These are phyloP conservation scores for Sugiyamaella boreocaroliniensis DNA, from an alignment of 805 yeast species.

Conservation along the genomic window DNA sequence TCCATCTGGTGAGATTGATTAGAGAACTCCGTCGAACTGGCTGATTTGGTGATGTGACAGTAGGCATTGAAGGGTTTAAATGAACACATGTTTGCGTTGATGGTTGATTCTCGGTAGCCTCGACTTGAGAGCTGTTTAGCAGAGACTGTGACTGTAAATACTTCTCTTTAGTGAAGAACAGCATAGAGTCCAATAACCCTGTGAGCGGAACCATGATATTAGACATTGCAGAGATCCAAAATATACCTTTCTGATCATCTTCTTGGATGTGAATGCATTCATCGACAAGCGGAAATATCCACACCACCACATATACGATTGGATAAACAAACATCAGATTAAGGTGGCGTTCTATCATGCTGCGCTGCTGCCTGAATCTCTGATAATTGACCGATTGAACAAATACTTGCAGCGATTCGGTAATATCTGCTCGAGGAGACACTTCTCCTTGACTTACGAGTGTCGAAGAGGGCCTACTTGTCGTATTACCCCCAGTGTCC, in stretches of 20 bases:
- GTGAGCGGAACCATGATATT: slow-evolving; percentile 73
- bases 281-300: slow-evolving; percentile 73
- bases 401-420: slow-evolving; percentile 2
- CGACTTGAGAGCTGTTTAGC: neutral
- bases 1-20: neutral
- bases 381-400: slow-evolving; percentile 43
- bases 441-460: neutral
- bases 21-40: neutral
- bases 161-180: slow-evolving; percentile 64
- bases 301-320: slow-evolving; percentile 64
- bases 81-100: neutral
- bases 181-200: slow-evolving; percentile 67
- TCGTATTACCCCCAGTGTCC: neutral
- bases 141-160: neutral
- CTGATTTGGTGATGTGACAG: neutral
- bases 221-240: slow-evolving; percentile 57
- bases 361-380: slow-evolving; percentile 53
- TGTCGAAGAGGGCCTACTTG: neutral
- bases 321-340: slow-evolving; percentile 78
- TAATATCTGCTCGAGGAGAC: neutral
- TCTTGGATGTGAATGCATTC: slow-evolving; percentile 38
- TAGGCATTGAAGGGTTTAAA: neutral
- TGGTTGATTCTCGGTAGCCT: neutral
- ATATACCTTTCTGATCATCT: slow-evolving; percentile 11
- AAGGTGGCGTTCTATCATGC: slow-evolving; percentile 66